Conservation (phyloP, 768 basidiomycete species). For the Tylopilus rubrobrunneus region DNA sequence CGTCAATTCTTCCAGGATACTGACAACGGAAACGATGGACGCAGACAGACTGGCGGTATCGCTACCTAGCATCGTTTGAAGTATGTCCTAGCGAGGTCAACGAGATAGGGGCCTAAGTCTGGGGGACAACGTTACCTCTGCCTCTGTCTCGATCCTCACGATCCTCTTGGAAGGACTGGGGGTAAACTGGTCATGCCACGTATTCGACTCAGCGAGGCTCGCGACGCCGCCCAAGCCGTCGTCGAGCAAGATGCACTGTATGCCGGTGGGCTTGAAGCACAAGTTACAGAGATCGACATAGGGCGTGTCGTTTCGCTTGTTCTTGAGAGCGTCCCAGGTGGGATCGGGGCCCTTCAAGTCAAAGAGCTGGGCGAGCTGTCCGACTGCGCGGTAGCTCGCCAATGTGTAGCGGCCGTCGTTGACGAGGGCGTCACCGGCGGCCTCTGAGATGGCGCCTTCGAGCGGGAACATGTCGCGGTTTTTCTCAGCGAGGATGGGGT, state of each 20-base stretch:
- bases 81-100: slow-evolving; percentile 9
- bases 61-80: slow-evolving; percentile 21
- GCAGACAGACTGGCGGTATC: slow-evolving; percentile 7
- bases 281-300: slow-evolving; percentile 56
- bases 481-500: slow-evolving; percentile 37
- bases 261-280: slow-evolving; percentile 53
- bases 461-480: slow-evolving; percentile 49
- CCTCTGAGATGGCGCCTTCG: slow-evolving; percentile 31
- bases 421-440: slow-evolving; percentile 46
- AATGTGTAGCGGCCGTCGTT: slow-evolving; percentile 53
- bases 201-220: slow-evolving; percentile 45
- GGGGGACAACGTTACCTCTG: slow-evolving; percentile 48
- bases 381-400: slow-evolving; percentile 54
- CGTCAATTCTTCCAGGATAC: slow-evolving; percentile 29
- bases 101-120: background rate
- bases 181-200: slow-evolving; percentile 64
- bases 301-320: slow-evolving; percentile 36
- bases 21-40: slow-evolving; percentile 11
- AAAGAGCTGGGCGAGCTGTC: slow-evolving; percentile 52
- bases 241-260: slow-evolving; percentile 68
- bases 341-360: slow-evolving; percentile 32
- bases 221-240: slow-evolving; percentile 58
- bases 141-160: slow-evolving; percentile 64
- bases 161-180: slow-evolving; percentile 52
- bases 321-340: slow-evolving; percentile 61